phyloP scores from a whole-genome alignment of 305 asterid species.

The Lippia alba region DNA sequence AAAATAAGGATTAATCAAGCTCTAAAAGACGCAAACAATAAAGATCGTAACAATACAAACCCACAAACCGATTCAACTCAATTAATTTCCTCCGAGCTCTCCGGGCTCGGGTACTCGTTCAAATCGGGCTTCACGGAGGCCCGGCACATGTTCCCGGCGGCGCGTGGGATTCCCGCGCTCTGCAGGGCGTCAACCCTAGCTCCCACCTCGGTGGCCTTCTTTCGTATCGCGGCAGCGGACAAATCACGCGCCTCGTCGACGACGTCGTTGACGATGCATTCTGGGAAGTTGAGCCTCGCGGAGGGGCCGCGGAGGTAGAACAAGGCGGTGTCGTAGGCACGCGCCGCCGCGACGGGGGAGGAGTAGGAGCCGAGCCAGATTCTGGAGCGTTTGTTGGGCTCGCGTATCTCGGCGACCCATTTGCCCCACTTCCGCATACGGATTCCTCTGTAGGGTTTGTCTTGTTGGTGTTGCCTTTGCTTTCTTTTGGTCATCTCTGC shows the following conservation, averaged over 20 bases:
- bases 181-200: conserved; percentile 86
- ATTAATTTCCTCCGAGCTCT: conserved; percentile 51
- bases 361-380: conserved; percentile 91
- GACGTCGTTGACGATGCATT: conserved; percentile 47
- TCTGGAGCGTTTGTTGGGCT: conserved; percentile 83
- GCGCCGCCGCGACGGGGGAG: conserved; percentile 89
- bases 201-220: conserved; percentile 88
- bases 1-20: conserved; percentile 12
- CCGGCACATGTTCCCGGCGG: conserved; percentile 33
- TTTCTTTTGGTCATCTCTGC: conserved; percentile 54
- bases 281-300: conserved; percentile 89
- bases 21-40: not conserved
- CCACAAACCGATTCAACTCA: conserved; percentile 27
- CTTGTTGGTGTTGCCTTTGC: conserved; percentile 48
- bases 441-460: conserved; percentile 82
- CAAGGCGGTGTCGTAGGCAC: conserved; percentile 89
- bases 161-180: conserved; percentile 30
- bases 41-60: conserved; percentile 22
- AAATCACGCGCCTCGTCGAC: conserved; percentile 46
- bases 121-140: conserved; percentile 64
- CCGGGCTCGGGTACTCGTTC: conserved; percentile 89
- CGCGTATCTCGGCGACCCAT: conserved; percentile 95
- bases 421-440: conserved; percentile 98
- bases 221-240: conserved; percentile 77
- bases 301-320: conserved; percentile 82